Conservation (phyloP, 345 rosid genomes). For the Xanthoceras sorbifolium region DNA sequence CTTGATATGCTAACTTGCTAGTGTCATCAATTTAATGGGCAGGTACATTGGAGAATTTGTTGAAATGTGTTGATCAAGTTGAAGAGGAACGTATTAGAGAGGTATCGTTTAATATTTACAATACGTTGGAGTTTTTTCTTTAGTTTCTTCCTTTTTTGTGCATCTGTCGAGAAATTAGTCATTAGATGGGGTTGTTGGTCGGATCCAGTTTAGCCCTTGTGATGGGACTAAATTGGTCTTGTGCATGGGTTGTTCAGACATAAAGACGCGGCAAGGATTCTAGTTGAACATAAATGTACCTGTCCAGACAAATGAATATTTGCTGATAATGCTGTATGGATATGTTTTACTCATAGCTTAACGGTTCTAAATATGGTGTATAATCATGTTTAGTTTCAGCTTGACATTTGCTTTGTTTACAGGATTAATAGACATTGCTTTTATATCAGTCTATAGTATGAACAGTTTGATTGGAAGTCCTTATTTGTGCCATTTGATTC, state of each 20-base stretch:
- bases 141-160: conserved; percentile 6
- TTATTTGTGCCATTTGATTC: neutral
- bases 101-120: conserved; percentile 37
- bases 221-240: neutral
- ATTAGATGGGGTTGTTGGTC: neutral
- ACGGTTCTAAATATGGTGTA: neutral
- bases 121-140: neutral
- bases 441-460: neutral
- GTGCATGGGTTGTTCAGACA: neutral
- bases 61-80: conserved; percentile 70
- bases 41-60: conserved; percentile 79
- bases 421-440: neutral
- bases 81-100: conserved; percentile 59
- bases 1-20: conserved; percentile 11
- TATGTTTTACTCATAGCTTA: neutral
- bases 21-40: conserved; percentile 18
- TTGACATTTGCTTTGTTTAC: neutral
- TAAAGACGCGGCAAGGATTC: neutral
- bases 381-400: neutral
- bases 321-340: neutral
- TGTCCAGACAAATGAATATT: neutral
- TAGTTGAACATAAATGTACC: neutral
- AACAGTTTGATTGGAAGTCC: neutral
- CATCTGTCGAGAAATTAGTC: conserved; percentile 2
- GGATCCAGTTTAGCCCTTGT: neutral